Evolutionary conservation across 75 land plant genomes (phyloP), one percentile per base, ranked within the genome.

Genomic region (Cunninghamia lanceolata): DNA sequence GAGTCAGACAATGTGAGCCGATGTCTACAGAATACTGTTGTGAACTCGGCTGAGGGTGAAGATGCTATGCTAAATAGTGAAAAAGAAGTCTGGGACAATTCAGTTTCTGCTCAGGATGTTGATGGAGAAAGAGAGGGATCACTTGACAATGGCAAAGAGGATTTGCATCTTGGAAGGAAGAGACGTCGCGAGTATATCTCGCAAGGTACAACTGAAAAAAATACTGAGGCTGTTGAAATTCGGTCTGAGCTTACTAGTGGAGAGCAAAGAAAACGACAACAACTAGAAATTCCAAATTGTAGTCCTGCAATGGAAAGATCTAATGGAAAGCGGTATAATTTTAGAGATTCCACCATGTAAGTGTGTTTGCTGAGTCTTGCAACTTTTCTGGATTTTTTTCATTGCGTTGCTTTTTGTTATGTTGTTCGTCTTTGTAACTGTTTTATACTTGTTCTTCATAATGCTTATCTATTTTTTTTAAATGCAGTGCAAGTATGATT

Each of bases 311-410:
- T 52, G 40, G 47, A 74, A 47, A 84, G 82, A 34, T 83, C 89
- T 4, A 86, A 70, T n/a, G 83, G 47, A 40, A 88, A 85, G 75
- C 91, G 88, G 52, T 90, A 89, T 83, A 90, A 90, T 38, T 89
- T 90, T 82, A 90, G 91, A 82, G 85, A 84, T 66, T 86, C 90
- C 46, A 90, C 91, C 6, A 84, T 90, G 91, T 90, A 50, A 90
- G 91, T 86, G 25, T 45, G 6, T 36, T 86, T 17, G 32, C 13
- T n/a, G 21, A 28, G 35, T 86, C 21, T 30, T 46, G 15, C n/a
- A 13, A 25, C 32, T 86, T 47, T 79, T 45, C 82, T 21, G 35
- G 40, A 25, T 1, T 32, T 43, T 76, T 40, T n/a, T 25, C 9
- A 25, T 35, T 54, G 14, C 14, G 47, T 42, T 36, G 0, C 15